These are phyloP conservation scores for Phytophthora cajani DNA, from an alignment of 352 stramenopile species.

Conservation along the genomic window DNA sequence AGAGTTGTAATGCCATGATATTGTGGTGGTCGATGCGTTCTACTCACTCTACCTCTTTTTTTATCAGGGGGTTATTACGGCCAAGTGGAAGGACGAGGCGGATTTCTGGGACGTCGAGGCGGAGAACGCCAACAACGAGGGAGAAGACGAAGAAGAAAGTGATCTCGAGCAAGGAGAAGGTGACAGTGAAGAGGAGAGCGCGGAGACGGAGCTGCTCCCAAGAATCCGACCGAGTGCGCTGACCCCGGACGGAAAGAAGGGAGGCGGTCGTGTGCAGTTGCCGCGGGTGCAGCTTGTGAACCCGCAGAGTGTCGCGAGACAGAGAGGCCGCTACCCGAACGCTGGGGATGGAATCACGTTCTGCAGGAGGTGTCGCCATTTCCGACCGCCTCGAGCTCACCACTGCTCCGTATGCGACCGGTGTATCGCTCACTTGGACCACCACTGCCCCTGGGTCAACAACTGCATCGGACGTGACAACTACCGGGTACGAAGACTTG, in stretches of 20 bases:
- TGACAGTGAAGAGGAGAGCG: constrained; percentile 11
- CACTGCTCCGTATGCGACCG: constrained; percentile 86
- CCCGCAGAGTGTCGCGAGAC: constrained; percentile 41
- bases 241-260: constrained; percentile 19
- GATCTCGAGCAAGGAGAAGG: constrained; percentile 22
- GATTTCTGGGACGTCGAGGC: constrained; percentile 27
- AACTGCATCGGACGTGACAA: constrained; percentile 98
- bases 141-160: not conserved
- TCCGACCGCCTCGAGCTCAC: constrained; percentile 59
- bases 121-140: constrained; percentile 22
- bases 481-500: constrained; percentile 79
- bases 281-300: constrained; percentile 42
- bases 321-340: constrained; percentile 27
- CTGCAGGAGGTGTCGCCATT: constrained; percentile 58
- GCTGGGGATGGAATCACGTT: constrained; percentile 43
- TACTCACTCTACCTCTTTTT: constrained; percentile 10
- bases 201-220: constrained; percentile 28
- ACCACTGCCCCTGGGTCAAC: constrained; percentile 98
- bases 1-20: not conserved
- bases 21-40: constrained; percentile 1
- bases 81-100: constrained; percentile 23
- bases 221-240: constrained; percentile 34
- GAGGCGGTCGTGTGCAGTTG: constrained; percentile 16
- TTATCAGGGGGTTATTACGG: constrained; percentile 35
- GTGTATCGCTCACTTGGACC: constrained; percentile 97